phyloP scores from a whole-genome alignment of 1,284 basidiomycete genomes.

The Ceratobasidium sp. region DNA sequence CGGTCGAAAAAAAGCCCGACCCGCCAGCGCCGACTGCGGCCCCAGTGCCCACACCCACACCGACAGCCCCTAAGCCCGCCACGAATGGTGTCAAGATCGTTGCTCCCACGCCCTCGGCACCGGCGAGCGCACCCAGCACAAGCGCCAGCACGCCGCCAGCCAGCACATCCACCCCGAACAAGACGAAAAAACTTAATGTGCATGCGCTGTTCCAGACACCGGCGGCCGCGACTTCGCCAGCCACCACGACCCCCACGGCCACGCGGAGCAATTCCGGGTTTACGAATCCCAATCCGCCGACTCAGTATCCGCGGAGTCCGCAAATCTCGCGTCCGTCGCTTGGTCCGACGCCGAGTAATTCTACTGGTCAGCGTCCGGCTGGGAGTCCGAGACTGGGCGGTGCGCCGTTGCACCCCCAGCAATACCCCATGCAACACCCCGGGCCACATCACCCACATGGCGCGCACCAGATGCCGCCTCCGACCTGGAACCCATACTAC shows the following conservation, averaged over 20 bases:
- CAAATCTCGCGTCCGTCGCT: slow-evolving; percentile 39
- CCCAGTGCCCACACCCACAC: not conserved
- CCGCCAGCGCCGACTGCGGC: slow-evolving; percentile 17
- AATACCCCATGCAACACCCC: slow-evolving; percentile 15
- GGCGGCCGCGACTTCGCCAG: slow-evolving; percentile 10
- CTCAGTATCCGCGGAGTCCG: slow-evolving; percentile 37
- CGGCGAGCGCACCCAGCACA: slow-evolving; percentile 32
- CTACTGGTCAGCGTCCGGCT: slow-evolving; percentile 25
- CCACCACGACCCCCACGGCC: not conserved
- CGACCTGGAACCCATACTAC: slow-evolving; percentile 40
- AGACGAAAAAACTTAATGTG: slow-evolving; percentile 44
- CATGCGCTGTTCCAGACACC: slow-evolving; percentile 46
- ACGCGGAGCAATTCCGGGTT: not conserved
- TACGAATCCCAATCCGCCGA: slow-evolving; percentile 20
- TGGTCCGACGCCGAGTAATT: slow-evolving; percentile 16
- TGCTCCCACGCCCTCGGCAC: slow-evolving; percentile 41
- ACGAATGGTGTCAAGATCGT: slow-evolving; percentile 38
- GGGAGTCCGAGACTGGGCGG: slow-evolving; percentile 24
- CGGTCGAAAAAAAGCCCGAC: not conserved
- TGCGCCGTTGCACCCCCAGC: slow-evolving; percentile 15
- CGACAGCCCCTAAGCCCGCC: slow-evolving; percentile 31
- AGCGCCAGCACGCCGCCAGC: slow-evolving; percentile 20
- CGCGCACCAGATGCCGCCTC: slow-evolving; percentile 29
- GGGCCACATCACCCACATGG: slow-evolving; percentile 14
- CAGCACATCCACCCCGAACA: slow-evolving; percentile 17